These are phyloP conservation scores for Calocybe indica DNA, from an alignment of 768 basidiomycete genomes.

Conservation along the genomic window DNA sequence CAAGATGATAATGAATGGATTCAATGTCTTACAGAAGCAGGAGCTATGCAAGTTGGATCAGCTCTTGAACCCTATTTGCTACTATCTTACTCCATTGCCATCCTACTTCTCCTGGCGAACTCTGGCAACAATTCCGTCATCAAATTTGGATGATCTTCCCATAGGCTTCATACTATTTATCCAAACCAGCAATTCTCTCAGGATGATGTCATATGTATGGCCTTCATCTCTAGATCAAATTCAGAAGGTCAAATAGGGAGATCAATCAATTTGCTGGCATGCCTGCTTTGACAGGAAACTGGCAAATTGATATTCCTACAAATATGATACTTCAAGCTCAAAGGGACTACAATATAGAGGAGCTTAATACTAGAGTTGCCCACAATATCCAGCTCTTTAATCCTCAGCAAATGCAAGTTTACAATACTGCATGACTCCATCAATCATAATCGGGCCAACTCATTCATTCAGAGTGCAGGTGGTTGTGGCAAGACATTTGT, in stretches of 20 bases:
- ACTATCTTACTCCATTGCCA: conserved; percentile 25
- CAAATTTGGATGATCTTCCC: conserved; percentile 41
- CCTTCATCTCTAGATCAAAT: conserved; percentile 24
- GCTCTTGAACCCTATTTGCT: conserved; percentile 27
- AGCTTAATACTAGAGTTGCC: conserved; percentile 28
- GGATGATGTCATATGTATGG: conserved; percentile 34
- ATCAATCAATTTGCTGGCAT: conserved; percentile 18
- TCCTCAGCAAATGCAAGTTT: conserved; percentile 2
- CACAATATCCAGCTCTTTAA: conserved; percentile 7
- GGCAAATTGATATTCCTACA: too few relatives aligned
- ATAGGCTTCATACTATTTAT: conserved; percentile 14
- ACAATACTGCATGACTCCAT: conserved; percentile 13
- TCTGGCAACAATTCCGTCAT: conserved; percentile 31
- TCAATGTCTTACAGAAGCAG: conserved; percentile 29
- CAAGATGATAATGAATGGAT: conserved; percentile 38
- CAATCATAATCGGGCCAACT: conserved; percentile 10
- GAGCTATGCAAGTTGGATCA: conserved; percentile 28
- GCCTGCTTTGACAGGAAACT: conserved; percentile 16
- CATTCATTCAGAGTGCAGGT: conserved; percentile 31
- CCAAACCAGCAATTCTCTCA: conserved; percentile 13
- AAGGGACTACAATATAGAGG: conserved; percentile 22
- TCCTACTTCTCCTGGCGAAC: conserved; percentile 21
- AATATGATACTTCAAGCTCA: conserved; percentile 28
- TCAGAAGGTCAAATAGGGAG: too few relatives aligned
- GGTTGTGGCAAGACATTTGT: conserved; percentile 36